phyloP scores from a whole-genome alignment of 306 rosid species.

The Elaeagnus macrophylla region DNA sequence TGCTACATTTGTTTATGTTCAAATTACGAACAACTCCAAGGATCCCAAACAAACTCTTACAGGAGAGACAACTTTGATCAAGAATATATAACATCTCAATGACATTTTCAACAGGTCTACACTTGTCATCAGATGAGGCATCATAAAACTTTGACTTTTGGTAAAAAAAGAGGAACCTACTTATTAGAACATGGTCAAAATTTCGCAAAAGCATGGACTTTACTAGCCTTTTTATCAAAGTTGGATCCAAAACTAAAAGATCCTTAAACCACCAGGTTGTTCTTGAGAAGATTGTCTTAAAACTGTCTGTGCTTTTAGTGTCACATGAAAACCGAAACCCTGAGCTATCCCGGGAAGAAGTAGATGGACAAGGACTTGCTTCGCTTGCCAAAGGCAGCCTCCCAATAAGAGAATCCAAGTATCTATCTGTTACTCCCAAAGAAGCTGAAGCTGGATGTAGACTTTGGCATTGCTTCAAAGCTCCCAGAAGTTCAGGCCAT shows the following conservation, averaged over 20 bases:
- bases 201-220: conserved; percentile 51
- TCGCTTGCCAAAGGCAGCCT: conserved; percentile 53
- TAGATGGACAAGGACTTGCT: conserved; percentile 76
- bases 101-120: conserved; percentile 44
- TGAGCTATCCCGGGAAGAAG: conserved; percentile 71
- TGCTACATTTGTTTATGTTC: conserved; percentile 45
- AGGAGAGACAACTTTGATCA: conserved; percentile 43
- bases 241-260: conserved; percentile 53
- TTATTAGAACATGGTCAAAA: conserved; percentile 48
- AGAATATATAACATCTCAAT: conserved; percentile 46
- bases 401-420: conserved; percentile 53
- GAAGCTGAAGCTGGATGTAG: conserved; percentile 24
- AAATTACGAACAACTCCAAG: conserved; percentile 46
- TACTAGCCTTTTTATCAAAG: conserved; percentile 40
- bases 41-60: conserved; percentile 67
- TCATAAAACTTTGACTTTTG: conserved; percentile 55
- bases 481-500: conserved; percentile 67
- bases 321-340: conserved; percentile 75
- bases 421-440: conserved; percentile 41
- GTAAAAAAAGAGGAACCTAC: conserved; percentile 66
- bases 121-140: conserved; percentile 35
- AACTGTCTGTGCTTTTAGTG: conserved; percentile 74
- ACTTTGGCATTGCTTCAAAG: conserved; percentile 55
- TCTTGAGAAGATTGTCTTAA: conserved; percentile 46
- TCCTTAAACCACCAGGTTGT: conserved; percentile 90